Conservation (phyloP, 352 stramenopile species). For the Phytopythium ostracodes region DNA sequence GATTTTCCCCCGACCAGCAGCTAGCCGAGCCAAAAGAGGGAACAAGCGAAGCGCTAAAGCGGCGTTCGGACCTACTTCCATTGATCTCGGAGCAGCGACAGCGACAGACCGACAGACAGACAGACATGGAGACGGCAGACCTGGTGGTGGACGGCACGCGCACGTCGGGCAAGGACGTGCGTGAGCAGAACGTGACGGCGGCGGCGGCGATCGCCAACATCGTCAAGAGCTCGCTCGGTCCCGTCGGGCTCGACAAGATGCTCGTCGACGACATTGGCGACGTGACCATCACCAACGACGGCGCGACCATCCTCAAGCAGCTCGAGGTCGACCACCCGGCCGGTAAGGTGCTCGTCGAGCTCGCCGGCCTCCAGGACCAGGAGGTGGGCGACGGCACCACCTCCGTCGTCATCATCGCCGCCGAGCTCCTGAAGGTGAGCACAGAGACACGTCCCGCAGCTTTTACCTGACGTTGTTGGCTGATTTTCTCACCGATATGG, state of each 20-base stretch:
- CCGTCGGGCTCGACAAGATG: slow-evolving; percentile 99
- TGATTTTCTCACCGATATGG: neutral
- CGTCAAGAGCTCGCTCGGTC: slow-evolving; percentile 98
- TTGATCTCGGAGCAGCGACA: slow-evolving; percentile 3
- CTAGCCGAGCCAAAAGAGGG: slow-evolving; percentile 8
- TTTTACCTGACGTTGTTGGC: neutral
- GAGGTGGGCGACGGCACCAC: slow-evolving; percentile 99
- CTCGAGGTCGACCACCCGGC: slow-evolving; percentile 99
- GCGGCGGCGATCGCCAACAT: slow-evolving; percentile 99
- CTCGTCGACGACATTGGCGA: slow-evolving; percentile 98
- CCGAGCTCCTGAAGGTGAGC: slow-evolving; percentile 92
- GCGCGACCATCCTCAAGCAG: slow-evolving; percentile 99
- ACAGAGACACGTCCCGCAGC: slow-evolving; percentile 4
- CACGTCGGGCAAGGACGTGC: slow-evolving; percentile 92
- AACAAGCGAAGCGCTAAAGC: slow-evolving; percentile 13
- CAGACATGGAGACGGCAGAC: slow-evolving; percentile 63
- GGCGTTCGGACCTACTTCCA: slow-evolving; percentile 2
- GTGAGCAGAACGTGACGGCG: slow-evolving; percentile 96
- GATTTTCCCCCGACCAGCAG: slow-evolving; percentile 28
- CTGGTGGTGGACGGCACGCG: slow-evolving; percentile 89
- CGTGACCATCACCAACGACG: slow-evolving; percentile 99
- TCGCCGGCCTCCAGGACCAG: slow-evolving; percentile 98
- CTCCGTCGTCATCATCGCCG: slow-evolving; percentile 98
- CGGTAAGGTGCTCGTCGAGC: slow-evolving; percentile 97
- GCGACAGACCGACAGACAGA: neutral